A percentile compares a stretch with the other conserved stretches of the same genome.
phyloP scores from a whole-genome alignment of 805 yeast genomes.

The Saturnispora silvae region DNA sequence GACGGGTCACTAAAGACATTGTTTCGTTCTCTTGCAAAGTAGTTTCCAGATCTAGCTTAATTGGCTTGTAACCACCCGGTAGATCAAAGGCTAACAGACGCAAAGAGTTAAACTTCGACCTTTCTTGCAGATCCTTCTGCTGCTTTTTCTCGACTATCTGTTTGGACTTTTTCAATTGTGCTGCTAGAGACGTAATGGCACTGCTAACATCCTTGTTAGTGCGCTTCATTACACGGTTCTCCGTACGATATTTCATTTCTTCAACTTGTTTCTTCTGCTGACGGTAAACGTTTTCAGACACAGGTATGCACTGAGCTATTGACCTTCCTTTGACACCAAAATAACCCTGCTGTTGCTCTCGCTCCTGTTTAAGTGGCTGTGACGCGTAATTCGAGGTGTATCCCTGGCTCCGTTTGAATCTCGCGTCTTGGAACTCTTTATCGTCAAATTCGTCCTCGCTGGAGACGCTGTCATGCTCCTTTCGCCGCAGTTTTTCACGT shows the following conservation, averaged over 20 bases:
- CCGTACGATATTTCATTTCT: background rate
- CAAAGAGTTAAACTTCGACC: background rate
- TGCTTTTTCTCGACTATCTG: slow-evolving; percentile 1
- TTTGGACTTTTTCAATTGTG: slow-evolving; percentile 1
- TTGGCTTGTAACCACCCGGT: slow-evolving; percentile 5
- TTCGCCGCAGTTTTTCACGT: slow-evolving; percentile 14
- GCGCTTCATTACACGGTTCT: slow-evolving; percentile 11
- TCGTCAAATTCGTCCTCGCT: slow-evolving; percentile 19
- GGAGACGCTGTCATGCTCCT: slow-evolving; percentile 14
- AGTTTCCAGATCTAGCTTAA: slow-evolving; percentile 1
- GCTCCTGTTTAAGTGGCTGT: background rate
- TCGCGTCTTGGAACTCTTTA: slow-evolving; percentile 17
- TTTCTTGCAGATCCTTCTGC: background rate
- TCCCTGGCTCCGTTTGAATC: slow-evolving; percentile 6
- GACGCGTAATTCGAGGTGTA: slow-evolving; percentile 1
- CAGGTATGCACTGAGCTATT: background rate
- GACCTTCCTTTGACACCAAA: slow-evolving; percentile 3
- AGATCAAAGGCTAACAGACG: slow-evolving; percentile 5
- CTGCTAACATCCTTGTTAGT: slow-evolving; percentile 25
- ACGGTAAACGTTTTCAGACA: background rate
- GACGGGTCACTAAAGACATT: background rate
- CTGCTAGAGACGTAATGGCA: background rate
- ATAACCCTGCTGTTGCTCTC: background rate
- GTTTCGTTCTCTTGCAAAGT: background rate
- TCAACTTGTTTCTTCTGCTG: background rate